phyloP scores from a whole-genome alignment of 192 early-diverging fungal species.

The Coemansia sp. region DNA sequence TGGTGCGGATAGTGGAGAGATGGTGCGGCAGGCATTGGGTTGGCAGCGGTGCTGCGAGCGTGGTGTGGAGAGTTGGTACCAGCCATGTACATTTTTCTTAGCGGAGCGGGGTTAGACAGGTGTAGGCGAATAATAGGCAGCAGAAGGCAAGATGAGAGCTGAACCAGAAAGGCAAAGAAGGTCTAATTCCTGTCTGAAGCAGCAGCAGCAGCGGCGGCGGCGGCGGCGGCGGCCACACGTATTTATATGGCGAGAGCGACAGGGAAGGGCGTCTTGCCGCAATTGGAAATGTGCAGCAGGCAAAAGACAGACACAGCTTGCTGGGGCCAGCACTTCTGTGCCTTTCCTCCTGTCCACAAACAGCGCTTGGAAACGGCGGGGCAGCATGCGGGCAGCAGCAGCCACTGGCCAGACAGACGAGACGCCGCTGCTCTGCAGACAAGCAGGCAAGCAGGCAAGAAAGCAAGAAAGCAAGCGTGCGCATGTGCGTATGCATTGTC shows the following conservation, averaged over 20 bases:
- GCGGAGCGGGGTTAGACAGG: neutral
- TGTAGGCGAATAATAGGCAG: neutral
- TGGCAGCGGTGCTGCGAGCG: conserved; percentile 1
- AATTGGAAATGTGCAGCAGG: conserved; percentile 7
- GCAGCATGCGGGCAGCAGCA: neutral
- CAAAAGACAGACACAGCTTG: neutral
- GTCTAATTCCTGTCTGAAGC: neutral
- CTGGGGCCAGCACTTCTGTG: neutral
- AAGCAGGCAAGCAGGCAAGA: too few relatives aligned
- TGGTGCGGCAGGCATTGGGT: neutral
- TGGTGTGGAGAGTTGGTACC: neutral
- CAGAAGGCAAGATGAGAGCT: neutral
- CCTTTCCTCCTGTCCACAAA: neutral
- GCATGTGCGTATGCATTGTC: conserved; percentile 21
- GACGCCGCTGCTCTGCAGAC: too few relatives aligned
- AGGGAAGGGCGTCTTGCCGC: neutral
- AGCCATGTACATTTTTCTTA: conserved; percentile 1
- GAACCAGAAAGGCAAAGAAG: neutral
- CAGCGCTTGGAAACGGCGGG: neutral
- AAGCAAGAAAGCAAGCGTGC: conserved; percentile 6
- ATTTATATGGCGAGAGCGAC: neutral
- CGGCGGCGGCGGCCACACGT: neutral
- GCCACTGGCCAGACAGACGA: neutral
- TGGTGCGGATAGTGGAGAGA: neutral
- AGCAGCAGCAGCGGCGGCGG: too few relatives aligned